These are phyloP conservation scores for Elasticomyces elasticus DNA, from an alignment of 495 filamentous ascomycete genomes.

Conservation along the genomic window DNA sequence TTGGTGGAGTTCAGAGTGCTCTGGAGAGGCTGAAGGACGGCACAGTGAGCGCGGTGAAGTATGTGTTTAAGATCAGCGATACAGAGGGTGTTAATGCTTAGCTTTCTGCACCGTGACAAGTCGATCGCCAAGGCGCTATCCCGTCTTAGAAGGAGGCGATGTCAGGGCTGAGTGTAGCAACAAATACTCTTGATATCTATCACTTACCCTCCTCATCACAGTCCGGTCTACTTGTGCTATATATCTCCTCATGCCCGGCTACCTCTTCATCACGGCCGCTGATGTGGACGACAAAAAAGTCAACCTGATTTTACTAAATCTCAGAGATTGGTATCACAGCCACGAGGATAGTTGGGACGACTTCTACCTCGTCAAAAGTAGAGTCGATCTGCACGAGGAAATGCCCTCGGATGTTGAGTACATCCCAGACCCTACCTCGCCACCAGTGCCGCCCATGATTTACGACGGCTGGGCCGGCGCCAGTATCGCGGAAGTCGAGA, in stretches of 20 bases:
- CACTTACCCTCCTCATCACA: too few relatives aligned
- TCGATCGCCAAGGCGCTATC: not conserved
- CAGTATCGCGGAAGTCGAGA: not conserved
- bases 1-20: slow-evolving; percentile 47
- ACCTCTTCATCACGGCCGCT: not conserved
- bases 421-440: not conserved
- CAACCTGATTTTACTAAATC: not conserved
- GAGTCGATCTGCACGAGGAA: not conserved
- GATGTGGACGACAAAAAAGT: not conserved
- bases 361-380: not conserved
- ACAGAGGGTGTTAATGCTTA: not conserved
- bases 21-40: slow-evolving; percentile 37
- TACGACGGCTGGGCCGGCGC: not conserved
- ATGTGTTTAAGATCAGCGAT: slow-evolving; percentile 20
- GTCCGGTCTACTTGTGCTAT: too few relatives aligned
- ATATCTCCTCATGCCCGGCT: not conserved
- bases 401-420: not conserved
- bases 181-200: too few relatives aligned
- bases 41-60: slow-evolving; percentile 25
- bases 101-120: too few relatives aligned
- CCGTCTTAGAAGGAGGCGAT: not conserved
- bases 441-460: not conserved
- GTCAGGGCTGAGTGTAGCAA: not conserved
- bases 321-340: not conserved
- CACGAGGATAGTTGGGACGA: not conserved